phyloP scores from a whole-genome alignment of 305 asterid species.

The Salvia sclarea region DNA sequence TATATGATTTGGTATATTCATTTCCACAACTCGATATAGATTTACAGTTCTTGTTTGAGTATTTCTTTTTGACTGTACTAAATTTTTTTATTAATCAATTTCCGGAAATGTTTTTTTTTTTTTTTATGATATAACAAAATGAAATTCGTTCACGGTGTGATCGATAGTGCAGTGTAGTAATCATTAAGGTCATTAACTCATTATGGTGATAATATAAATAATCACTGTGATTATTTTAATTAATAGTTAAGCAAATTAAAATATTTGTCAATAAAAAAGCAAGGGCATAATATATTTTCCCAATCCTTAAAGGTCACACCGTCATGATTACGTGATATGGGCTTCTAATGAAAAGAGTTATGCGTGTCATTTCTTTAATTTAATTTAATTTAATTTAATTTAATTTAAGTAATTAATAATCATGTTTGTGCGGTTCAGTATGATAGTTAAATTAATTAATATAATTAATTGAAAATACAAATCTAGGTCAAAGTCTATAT shows the following conservation, averaged over 20 bases:
- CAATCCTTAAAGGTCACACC: conserved; percentile 37
- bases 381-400: no score
- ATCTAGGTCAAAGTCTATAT: conserved; percentile 9
- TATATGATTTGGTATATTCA: no score
- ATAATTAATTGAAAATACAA: neutral
- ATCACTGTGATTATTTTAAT: conserved; percentile 27
- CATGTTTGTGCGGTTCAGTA: neutral
- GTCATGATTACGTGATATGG: conserved; percentile 47
- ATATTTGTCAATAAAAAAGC: conserved; percentile 24
- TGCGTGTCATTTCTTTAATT: neutral
- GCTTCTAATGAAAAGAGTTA: conserved; percentile 28
- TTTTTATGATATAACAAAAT: no score
- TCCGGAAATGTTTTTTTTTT: neutral
- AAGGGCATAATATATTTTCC: conserved; percentile 5
- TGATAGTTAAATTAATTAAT: neutral
- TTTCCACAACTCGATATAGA: no score
- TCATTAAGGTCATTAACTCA: conserved; percentile 44
- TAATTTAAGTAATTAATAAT: neutral
- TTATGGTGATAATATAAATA: conserved; percentile 34
- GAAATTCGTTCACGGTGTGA: neutral
- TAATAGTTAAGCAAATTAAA: conserved; percentile 32
- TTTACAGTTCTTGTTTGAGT: no score
- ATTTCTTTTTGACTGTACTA: no score
- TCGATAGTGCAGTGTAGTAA: conserved; percentile 27
- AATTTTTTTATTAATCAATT: neutral